Evolutionary conservation across 139 green algal species (phyloP).

Genomic region (Chlamydomonas sp.): DNA sequence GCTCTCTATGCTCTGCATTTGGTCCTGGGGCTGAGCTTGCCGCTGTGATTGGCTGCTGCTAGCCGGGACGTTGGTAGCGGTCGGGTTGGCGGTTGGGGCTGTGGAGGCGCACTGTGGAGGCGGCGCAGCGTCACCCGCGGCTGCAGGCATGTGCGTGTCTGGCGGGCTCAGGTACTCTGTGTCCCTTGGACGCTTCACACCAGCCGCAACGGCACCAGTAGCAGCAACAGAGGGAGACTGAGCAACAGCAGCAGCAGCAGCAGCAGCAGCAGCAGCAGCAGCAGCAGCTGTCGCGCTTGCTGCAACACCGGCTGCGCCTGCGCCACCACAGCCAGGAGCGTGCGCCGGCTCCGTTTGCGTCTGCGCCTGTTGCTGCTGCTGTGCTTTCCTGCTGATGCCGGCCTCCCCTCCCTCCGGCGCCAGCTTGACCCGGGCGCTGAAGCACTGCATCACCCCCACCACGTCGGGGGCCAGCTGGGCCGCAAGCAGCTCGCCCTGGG

Average conservation of each 20-base stretch:
- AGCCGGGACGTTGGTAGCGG: no score
- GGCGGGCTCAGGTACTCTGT: no score
- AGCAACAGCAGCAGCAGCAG: not conserved
- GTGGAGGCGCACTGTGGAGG: no score
- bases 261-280: not conserved
- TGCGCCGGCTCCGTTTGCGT: no score
- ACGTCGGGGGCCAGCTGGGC: slow-evolving; percentile 34
- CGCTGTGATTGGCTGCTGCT: no score
- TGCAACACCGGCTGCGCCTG: not conserved
- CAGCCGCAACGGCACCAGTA: not conserved
- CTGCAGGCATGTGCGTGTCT: no score
- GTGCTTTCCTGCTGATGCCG: not conserved
- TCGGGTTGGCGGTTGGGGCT: no score
- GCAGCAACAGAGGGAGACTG: not conserved
- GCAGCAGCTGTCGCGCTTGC: not conserved
- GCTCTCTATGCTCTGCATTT: not conserved
- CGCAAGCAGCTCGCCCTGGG: slow-evolving; percentile 44
- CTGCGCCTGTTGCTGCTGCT: slow-evolving; percentile 1
- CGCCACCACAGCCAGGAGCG: not conserved
- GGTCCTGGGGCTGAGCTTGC: not conserved
- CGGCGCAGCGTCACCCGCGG: no score
- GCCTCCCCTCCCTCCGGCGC: not conserved
- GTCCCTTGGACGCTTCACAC: no score
- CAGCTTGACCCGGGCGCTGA: slow-evolving; percentile 1
- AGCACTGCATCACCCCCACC: slow-evolving; percentile 32